phyloP scores from a whole-genome alignment of 352 stramenopile species.

The Pseudoperonospora humuli region DNA sequence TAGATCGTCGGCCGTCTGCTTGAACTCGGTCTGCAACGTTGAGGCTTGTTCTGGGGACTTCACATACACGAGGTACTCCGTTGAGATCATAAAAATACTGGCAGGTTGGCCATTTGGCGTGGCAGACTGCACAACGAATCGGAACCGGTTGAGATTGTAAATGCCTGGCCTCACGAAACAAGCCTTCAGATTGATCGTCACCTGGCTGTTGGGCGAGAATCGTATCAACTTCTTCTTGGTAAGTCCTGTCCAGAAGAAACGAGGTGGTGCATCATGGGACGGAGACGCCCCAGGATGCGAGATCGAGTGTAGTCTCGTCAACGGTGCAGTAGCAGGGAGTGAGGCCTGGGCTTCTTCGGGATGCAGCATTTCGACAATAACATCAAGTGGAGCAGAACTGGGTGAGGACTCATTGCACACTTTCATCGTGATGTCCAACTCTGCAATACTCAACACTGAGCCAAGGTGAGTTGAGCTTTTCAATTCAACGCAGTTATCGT shows the following conservation, averaged over 20 bases:
- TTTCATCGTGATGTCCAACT: conserved; percentile 69
- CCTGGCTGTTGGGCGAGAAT: conserved; percentile 38
- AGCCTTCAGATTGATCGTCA: conserved; percentile 53
- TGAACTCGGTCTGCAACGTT: conserved; percentile 10
- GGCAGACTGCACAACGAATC: conserved; percentile 40
- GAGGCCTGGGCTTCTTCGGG: conserved; percentile 51
- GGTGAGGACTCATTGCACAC: conserved; percentile 55
- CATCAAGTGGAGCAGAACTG: conserved; percentile 54
- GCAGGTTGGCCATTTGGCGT: conserved; percentile 15
- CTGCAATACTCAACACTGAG: conserved; percentile 32
- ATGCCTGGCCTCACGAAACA: conserved; percentile 68
- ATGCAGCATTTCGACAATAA: conserved; percentile 73
- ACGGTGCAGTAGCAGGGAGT: conserved; percentile 6
- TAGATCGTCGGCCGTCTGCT: conserved; percentile 16
- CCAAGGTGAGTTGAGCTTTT: conserved; percentile 3
- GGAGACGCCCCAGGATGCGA: conserved; percentile 9
- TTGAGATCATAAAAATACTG: conserved; percentile 54
- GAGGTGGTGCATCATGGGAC: conserved; percentile 28
- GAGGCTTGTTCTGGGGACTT: conserved; percentile 15
- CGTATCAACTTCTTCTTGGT: conserved; percentile 59
- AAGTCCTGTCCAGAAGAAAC: conserved; percentile 75
- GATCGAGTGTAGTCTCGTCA: conserved; percentile 26
- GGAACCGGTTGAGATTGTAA: conserved; percentile 81
- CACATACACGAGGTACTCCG: conserved; percentile 75
- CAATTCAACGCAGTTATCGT: conserved; percentile 34